These are phyloP conservation scores for Salvia splendens DNA, from an alignment of 257 asterid genomes.

Conservation along the genomic window DNA sequence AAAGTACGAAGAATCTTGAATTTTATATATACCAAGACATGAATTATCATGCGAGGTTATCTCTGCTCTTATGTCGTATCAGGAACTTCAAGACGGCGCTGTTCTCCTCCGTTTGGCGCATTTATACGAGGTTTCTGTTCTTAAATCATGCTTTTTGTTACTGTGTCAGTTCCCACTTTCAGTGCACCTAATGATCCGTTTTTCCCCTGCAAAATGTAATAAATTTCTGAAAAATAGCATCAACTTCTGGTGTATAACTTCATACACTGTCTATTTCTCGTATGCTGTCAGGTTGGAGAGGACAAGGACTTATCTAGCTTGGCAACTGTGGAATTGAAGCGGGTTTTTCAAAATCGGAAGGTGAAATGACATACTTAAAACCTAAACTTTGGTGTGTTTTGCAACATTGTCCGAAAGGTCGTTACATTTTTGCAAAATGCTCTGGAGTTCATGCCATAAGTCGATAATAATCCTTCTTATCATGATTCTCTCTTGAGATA, in stretches of 20 bases:
- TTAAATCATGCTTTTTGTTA: background rate
- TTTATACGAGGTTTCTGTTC: slow-evolving; percentile 76
- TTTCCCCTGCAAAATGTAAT: too few species aligned
- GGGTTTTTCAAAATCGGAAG: slow-evolving; percentile 66
- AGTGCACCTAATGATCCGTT: background rate
- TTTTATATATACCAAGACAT: background rate
- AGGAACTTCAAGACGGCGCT: slow-evolving; percentile 76
- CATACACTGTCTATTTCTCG: background rate
- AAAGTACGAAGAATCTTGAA: background rate
- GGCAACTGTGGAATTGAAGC: slow-evolving; percentile 71
- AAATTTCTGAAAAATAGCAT: background rate
- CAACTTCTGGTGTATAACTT: background rate
- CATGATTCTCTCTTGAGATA: too few species aligned
- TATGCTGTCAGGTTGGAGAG: slow-evolving; percentile 65
- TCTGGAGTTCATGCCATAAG: too few species aligned
- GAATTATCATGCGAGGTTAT: background rate
- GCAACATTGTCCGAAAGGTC: background rate
- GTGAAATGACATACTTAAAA: slow-evolving; percentile 37
- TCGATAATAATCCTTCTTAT: too few species aligned
- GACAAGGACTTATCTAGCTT: slow-evolving; percentile 73
- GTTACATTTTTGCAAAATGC: too few species aligned
- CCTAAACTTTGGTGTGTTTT: background rate
- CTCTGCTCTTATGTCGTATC: slow-evolving; percentile 25
- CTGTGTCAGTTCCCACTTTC: background rate
- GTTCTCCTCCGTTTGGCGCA: slow-evolving; percentile 91